Base-by-base conservation (phyloP, 2,329 filamentous ascomycete genomes). In the Sphaerulina musiva region DNA sequence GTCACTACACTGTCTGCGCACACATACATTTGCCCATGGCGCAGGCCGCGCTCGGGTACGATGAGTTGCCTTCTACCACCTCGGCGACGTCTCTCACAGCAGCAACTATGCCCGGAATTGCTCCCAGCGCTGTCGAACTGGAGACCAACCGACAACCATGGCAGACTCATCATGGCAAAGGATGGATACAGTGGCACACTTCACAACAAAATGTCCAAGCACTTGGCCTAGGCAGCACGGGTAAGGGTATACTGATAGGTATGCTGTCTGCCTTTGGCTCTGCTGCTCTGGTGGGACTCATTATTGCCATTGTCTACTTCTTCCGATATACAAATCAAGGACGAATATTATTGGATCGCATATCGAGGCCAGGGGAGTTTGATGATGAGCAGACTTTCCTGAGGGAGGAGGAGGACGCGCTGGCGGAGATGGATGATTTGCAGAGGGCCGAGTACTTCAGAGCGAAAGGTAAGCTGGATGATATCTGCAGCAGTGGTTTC, bases 321-420 rank as follows among this genome's bases (percentile, higher is more conserved):
- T 93, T 97, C 73, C 83, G 87, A 73, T 95, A 95, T 71, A 96
- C 92, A 38, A 82, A 80, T 51, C 86, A 86, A 48, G 92, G 92
- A 42, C 83, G 92, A 63, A 96, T 98, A 68, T 82, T 97, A 59
- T 81, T 98, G 63, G 93, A 98, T 74, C 85, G 92, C 60, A 86
- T 98, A 70, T 90, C 90, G 44, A 81, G 92, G 56, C 93, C 93
- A 0, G 93, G 93, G 65, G 93, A 97, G 74, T 98, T 90, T 71
- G 93, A 98, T 70, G 93, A 98, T 73, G 93, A 97, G 72, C 92
- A 97, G 74, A 88, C 89, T 9, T 96, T 95, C 75, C 80, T 85
- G 60, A 84, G 88, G 68, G 93, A 97, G 71, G 93, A 98, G 81
- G 90, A 89, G 36, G 90, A 96, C 72, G 93, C 93, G 55, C 75